phyloP scores from a whole-genome alignment of 1,284 basidiomycete species.

The Macrocystidia cucumis region DNA sequence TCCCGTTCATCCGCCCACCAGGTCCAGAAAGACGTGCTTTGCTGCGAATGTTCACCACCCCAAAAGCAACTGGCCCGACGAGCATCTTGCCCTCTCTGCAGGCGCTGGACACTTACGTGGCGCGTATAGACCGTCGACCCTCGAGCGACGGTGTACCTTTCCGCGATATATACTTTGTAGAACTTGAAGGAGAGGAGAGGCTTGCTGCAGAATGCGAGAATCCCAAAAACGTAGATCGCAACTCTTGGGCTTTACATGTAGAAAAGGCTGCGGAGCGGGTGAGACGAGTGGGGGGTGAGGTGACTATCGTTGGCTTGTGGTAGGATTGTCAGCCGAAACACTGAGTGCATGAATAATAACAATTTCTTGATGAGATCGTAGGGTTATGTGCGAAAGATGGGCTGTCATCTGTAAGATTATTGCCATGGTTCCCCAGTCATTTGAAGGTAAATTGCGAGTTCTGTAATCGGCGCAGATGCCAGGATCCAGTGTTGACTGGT shows the following conservation, averaged over 20 bases:
- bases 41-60: background rate
- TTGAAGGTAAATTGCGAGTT: too few relatives aligned
- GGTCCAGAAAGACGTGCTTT: background rate
- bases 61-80: slow-evolving; percentile 11
- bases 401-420: too few relatives aligned
- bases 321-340: too few relatives aligned
- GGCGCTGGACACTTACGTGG: slow-evolving; percentile 20
- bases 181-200: slow-evolving; percentile 22
- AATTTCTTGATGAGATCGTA: too few relatives aligned
- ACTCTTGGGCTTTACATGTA: background rate
- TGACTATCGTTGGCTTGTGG: background rate
- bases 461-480: too few relatives aligned
- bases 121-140: slow-evolving; percentile 62
- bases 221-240: slow-evolving; percentile 22
- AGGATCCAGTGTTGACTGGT: too few relatives aligned
- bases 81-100: slow-evolving; percentile 19
- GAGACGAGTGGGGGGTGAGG: background rate
- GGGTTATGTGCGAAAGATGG: too few relatives aligned
- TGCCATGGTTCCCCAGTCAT: too few relatives aligned
- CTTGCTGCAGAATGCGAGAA: slow-evolving; percentile 26
- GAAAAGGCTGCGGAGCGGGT: background rate
- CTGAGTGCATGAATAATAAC: too few relatives aligned
- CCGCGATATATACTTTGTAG: slow-evolving; percentile 52
- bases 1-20: background rate
- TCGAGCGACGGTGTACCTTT: slow-evolving; percentile 38